Evolutionary conservation across 306 rosid genomes (phyloP).

Genomic region (Vigna nakashimae): DNA sequence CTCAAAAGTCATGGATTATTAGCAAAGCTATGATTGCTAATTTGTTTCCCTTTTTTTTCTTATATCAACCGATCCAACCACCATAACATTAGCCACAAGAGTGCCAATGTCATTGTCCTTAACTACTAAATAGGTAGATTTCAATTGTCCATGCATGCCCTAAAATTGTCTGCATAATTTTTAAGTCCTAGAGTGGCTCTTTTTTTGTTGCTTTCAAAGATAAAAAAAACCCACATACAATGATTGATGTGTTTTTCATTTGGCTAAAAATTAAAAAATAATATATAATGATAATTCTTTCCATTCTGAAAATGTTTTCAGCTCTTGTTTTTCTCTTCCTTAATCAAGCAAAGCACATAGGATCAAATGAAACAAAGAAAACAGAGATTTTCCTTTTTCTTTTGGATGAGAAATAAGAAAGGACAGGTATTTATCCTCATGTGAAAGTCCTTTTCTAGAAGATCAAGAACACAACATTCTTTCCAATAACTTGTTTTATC

Average conservation of each 20-base stretch:
- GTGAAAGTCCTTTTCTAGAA: conserved; percentile 33
- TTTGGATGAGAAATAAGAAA: background rate
- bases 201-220: background rate
- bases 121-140: conserved; percentile 19
- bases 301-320: background rate
- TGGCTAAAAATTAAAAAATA: no score
- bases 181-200: background rate
- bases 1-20: conserved; percentile 42
- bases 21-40: conserved; percentile 44
- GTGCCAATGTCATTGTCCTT: conserved; percentile 33
- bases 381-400: background rate
- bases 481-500: conserved; percentile 22
- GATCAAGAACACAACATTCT: conserved; percentile 40
- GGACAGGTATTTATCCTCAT: conserved; percentile 27
- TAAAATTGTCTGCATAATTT: conserved; percentile 21
- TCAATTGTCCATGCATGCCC: conserved; percentile 26
- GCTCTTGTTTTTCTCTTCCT: background rate
- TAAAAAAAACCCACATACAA: background rate
- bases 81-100: conserved; percentile 39
- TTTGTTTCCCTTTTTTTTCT: conserved; percentile 14
- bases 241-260: background rate
- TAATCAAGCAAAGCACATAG: background rate
- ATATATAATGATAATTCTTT: background rate
- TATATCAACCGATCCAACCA: conserved; percentile 36
- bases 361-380: background rate